These are phyloP conservation scores for Trichoderma guizhouense DNA, from an alignment of 2,329 filamentous ascomycete species.

Conservation along the genomic window DNA sequence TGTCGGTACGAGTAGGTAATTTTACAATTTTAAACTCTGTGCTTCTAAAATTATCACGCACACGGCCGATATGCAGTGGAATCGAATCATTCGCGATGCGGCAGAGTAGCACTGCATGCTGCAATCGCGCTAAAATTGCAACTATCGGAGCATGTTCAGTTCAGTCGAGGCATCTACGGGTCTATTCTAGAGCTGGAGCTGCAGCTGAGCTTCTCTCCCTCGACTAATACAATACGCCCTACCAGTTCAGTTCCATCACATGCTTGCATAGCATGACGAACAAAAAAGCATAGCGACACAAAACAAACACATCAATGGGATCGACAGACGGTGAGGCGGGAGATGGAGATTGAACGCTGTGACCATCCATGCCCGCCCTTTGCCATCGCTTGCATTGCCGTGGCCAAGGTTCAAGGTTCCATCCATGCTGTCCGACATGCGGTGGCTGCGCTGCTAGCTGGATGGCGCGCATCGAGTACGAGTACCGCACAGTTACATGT, in stretches of 20 bases:
- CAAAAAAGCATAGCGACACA: neutral
- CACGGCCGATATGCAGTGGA: neutral
- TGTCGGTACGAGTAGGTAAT: neutral
- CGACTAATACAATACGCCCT: neutral
- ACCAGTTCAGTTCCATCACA: neutral
- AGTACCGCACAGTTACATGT: neutral
- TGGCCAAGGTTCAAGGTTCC: neutral
- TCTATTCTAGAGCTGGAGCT: neutral
- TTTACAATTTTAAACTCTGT: neutral
- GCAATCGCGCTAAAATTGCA: neutral
- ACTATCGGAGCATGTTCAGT: neutral
- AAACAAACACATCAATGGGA: neutral
- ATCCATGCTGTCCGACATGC: neutral
- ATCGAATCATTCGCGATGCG: neutral
- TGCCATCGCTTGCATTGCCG: neutral
- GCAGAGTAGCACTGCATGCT: neutral
- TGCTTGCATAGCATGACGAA: neutral
- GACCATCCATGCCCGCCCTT: neutral
- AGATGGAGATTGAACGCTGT: neutral
- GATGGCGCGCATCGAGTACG: neutral
- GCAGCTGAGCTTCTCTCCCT: neutral
- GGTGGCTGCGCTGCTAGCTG: neutral
- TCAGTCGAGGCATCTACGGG: neutral
- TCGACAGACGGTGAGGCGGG: slow-evolving; percentile 6
- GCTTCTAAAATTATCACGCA: slow-evolving; percentile 17